Evolutionary conservation across 805 yeast genomes (phyloP), one percentile per base, ranked within the genome.

Genomic region (Naumovozyma dairenensis): DNA sequence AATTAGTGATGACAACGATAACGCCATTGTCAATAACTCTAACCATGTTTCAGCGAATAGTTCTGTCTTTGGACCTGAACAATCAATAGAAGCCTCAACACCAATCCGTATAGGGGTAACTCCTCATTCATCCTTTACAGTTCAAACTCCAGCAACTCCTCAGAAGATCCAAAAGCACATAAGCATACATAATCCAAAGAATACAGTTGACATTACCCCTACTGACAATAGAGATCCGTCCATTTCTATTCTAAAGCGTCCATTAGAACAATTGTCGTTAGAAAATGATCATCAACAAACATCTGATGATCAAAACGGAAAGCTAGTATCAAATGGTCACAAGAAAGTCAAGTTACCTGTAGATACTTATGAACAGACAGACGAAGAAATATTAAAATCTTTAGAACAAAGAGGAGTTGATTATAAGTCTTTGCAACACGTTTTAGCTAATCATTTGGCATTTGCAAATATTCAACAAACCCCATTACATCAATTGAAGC

Each of bases 381-480:
- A n/a, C n/a, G n/a, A n/a, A n/a, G n/a, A n/a, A n/a, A n/a, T n/a
- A n/a, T n/a, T n/a, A n/a, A n/a, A n/a, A n/a, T n/a, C n/a, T n/a
- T n/a, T n/a, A n/a, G n/a, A n/a, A n/a, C n/a, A n/a, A n/a, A n/a
- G n/a, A n/a, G n/a, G n/a, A n/a, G n/a, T n/a, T n/a, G n/a, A n/a
- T n/a, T n/a, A 72, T 28, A 62, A 57, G 3, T 77, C 74, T 30
- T 63, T 84, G 31, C 69, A 69, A 33, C 78, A 80, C 53, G 69
- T 84, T 8, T 62, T 86, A 32, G 69, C 76, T 29, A 92, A 92
- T 52, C 92, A 84, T 55, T 65, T 89, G 38, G 96, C 97, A 12
- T 92, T 82, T 59, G 82, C 96, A 4, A 71, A 95, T 37, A 67
- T 85, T 16, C 73, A 86, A 16, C 87, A 92, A 25, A 83, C 94